These are phyloP conservation scores for Plantago lanceolata DNA, from an alignment of 305 asterid species.

Conservation along the genomic window DNA sequence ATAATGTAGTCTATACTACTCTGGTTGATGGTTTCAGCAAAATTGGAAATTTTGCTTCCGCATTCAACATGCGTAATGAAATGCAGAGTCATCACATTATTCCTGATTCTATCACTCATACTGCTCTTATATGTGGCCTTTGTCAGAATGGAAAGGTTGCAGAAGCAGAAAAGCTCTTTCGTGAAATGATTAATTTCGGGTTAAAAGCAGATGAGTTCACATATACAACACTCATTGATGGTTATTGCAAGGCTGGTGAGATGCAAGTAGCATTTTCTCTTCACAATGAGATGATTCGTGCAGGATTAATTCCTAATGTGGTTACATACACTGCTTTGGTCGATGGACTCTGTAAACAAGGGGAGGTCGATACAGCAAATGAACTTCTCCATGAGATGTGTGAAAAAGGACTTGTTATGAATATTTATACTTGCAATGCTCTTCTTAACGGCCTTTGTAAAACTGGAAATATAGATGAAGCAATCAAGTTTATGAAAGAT, in stretches of 20 bases:
- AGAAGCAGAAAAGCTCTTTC: slow-evolving; percentile 68
- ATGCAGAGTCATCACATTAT: slow-evolving; percentile 51
- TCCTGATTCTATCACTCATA: slow-evolving; percentile 67
- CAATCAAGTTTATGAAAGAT: slow-evolving; percentile 57
- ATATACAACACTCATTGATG: slow-evolving; percentile 79
- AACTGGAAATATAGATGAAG: slow-evolving; percentile 64
- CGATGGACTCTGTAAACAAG: slow-evolving; percentile 92
- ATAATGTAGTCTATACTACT: slow-evolving; percentile 75
- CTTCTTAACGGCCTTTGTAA: slow-evolving; percentile 86
- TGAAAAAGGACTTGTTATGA: slow-evolving; percentile 66
- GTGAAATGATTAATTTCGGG: slow-evolving; percentile 63
- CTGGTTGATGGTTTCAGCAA: slow-evolving; percentile 78
- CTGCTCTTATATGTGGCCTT: slow-evolving; percentile 67
- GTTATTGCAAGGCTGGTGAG: slow-evolving; percentile 74
- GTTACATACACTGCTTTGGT: slow-evolving; percentile 87
- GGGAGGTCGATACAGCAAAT: slow-evolving; percentile 71
- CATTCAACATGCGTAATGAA: slow-evolving; percentile 57
- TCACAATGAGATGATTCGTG: slow-evolving; percentile 78
- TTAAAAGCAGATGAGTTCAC: slow-evolving; percentile 71
- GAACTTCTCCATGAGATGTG: slow-evolving; percentile 78
- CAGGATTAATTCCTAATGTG: slow-evolving; percentile 61
- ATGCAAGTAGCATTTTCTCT: slow-evolving; percentile 64
- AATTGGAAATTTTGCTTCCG: slow-evolving; percentile 50
- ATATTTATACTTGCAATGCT: slow-evolving; percentile 67
- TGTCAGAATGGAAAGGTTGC: slow-evolving; percentile 57